phyloP scores from a whole-genome alignment of 1,284 basidiomycete genomes.

The Ganoderma lingzhi region DNA sequence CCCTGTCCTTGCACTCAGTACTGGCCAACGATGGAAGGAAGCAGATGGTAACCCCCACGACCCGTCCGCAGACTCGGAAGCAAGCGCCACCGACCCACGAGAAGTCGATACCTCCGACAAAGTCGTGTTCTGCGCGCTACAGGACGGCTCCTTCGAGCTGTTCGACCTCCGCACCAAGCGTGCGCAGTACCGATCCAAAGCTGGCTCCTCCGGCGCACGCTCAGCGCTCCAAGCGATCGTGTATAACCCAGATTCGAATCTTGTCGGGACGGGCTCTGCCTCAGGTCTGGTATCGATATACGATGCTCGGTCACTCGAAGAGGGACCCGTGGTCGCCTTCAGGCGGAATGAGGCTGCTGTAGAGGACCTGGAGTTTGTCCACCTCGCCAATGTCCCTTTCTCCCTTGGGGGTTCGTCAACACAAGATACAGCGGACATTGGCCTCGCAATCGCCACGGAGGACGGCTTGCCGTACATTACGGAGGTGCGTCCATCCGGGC shows the following conservation, averaged over 20 bases:
- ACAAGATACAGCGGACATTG: conserved; percentile 38
- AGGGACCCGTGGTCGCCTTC: conserved; percentile 53
- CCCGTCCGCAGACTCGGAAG: conserved; percentile 9
- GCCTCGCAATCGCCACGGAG: conserved; percentile 58
- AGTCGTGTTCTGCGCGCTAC: conserved; percentile 62
- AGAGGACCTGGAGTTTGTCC: conserved; percentile 58
- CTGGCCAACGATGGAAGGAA: conserved; percentile 46
- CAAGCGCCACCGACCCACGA: conserved; percentile 42
- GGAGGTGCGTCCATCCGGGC: conserved; percentile 47
- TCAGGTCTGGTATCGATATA: conserved; percentile 68
- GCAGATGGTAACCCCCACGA: conserved; percentile 20
- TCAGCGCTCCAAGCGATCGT: conserved; percentile 60
- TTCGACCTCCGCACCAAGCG: conserved; percentile 65
- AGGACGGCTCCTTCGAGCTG: conserved; percentile 62
- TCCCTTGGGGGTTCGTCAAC: conserved; percentile 4
- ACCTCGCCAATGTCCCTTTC: conserved; percentile 21
- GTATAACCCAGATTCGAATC: conserved; percentile 48
- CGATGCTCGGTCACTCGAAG: conserved; percentile 54
- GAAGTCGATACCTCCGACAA: conserved; percentile 60
- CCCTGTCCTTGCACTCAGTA: conserved; percentile 54
- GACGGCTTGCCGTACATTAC: conserved; percentile 67
- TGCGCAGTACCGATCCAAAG: conserved; percentile 49
- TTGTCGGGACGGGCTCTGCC: conserved; percentile 71
- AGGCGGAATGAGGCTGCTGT: conserved; percentile 63
- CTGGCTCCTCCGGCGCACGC: conserved; percentile 18